These are phyloP conservation scores for Usnea hakonensis DNA, from an alignment of 495 filamentous ascomycete species.

Conservation along the genomic window DNA sequence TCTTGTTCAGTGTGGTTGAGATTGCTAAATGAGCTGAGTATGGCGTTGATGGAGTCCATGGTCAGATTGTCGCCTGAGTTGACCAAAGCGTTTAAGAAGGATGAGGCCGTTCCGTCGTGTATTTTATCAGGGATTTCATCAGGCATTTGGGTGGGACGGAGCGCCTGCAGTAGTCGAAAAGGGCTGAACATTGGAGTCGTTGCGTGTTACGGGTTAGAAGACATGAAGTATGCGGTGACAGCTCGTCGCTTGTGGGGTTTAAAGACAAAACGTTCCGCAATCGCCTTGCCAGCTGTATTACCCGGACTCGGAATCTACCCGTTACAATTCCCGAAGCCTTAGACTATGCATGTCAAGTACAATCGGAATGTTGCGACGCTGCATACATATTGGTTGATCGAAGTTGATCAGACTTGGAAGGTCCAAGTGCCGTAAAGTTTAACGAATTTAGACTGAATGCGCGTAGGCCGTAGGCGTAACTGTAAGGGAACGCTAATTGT, in stretches of 20 bases:
- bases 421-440: too few relatives aligned
- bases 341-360: too few relatives aligned
- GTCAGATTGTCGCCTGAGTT: neutral
- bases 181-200: neutral
- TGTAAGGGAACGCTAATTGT: too few relatives aligned
- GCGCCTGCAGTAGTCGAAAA: neutral
- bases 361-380: too few relatives aligned
- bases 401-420: too few relatives aligned
- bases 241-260: neutral
- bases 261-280: too few relatives aligned
- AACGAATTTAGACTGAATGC: too few relatives aligned
- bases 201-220: neutral
- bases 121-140: neutral
- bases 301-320: too few relatives aligned
- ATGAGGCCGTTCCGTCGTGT: neutral
- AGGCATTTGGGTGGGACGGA: neutral
- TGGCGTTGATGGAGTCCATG: neutral
- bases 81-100: neutral
- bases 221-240: neutral
- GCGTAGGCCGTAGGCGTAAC: too few relatives aligned
- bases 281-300: too few relatives aligned
- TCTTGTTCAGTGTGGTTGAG: neutral
- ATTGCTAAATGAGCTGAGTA: neutral
- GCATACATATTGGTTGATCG: too few relatives aligned
- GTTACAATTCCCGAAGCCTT: too few relatives aligned